phyloP scores from a whole-genome alignment of 169 alveolate species.

The Pseudocohnilembus persalinus region DNA sequence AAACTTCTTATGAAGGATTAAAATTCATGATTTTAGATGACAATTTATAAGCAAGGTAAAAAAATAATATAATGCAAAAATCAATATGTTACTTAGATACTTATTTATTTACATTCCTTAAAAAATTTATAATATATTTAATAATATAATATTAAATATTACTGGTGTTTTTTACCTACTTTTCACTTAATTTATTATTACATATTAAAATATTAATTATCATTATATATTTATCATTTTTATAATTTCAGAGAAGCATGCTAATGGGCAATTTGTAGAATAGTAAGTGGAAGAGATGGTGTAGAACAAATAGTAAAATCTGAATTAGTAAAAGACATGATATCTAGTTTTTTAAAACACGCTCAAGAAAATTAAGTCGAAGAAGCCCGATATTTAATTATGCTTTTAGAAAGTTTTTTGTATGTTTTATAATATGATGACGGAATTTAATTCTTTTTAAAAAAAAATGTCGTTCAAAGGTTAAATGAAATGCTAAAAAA shows the following conservation, averaged over 20 bases:
- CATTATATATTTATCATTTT: neutral
- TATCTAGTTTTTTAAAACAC: slow-evolving; percentile 58
- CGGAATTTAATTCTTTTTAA: slow-evolving; percentile 63
- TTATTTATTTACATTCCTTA: neutral
- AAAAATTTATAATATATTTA: neutral
- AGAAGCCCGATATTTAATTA: slow-evolving; percentile 49
- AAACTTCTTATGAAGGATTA: slow-evolving; percentile 52
- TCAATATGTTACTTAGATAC: neutral
- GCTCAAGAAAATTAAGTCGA: slow-evolving; percentile 38
- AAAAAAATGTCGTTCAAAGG: slow-evolving; percentile 52
- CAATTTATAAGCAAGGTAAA: slow-evolving; percentile 41
- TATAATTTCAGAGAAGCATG: slow-evolving; percentile 51
- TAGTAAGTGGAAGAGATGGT: slow-evolving; percentile 63
- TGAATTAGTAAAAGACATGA: slow-evolving; percentile 52
- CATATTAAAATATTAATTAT: too few species aligned
- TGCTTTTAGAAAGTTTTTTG: slow-evolving; percentile 58
- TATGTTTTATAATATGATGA: slow-evolving; percentile 59
- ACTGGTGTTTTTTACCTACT: too few species aligned
- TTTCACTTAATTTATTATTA: too few species aligned
- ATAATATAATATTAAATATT: neutral
- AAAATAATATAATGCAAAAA: neutral
- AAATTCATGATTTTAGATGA: slow-evolving; percentile 55
- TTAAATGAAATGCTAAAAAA: slow-evolving; percentile 31
- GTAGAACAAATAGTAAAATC: slow-evolving; percentile 55
- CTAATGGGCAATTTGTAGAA: slow-evolving; percentile 59